Percentiles rank a stretch among this genome's conserved stretches.
Conservation (phyloP, 164 flowering plant species). For the Umbilicus rupestris region DNA sequence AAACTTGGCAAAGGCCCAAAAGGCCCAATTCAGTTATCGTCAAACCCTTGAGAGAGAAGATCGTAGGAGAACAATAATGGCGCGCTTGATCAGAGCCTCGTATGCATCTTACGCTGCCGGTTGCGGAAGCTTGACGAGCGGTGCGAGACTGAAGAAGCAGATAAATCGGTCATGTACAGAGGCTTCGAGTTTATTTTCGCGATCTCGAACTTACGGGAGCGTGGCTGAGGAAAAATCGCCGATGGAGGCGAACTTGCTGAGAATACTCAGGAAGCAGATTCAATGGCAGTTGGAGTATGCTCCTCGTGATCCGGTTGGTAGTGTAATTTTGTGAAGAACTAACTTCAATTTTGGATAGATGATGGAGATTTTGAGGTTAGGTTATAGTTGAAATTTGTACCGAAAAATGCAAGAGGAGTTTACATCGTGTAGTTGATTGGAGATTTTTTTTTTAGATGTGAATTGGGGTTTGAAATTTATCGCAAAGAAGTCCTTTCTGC, state of each 20-base stretch:
- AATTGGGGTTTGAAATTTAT: too few species aligned
- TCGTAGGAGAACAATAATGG: not conserved
- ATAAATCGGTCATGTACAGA: not conserved
- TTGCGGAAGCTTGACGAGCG: too few species aligned
- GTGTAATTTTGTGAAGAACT: too few species aligned
- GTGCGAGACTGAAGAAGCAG: not conserved
- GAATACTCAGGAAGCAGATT: not conserved
- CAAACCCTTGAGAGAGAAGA: not conserved
- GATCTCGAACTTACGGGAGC: not conserved
- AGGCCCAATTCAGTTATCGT: not conserved
- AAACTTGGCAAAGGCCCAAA: too few species aligned
- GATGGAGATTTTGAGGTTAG: too few species aligned
- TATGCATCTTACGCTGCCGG: not conserved
- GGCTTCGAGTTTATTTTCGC: not conserved
- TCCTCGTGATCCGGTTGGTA: not conserved
- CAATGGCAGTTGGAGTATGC: not conserved
- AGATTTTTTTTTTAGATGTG: too few species aligned
- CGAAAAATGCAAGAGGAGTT: too few species aligned
- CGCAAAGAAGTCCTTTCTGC: too few species aligned
- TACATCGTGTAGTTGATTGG: too few species aligned
- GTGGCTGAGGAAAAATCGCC: too few species aligned
- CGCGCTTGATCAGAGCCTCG: not conserved
- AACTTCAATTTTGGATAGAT: too few species aligned
- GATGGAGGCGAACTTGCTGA: not conserved
- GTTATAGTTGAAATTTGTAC: too few species aligned